Base-by-base conservation (phyloP, 1,139 yeast species). In the Pichia inconspicua region DNA sequence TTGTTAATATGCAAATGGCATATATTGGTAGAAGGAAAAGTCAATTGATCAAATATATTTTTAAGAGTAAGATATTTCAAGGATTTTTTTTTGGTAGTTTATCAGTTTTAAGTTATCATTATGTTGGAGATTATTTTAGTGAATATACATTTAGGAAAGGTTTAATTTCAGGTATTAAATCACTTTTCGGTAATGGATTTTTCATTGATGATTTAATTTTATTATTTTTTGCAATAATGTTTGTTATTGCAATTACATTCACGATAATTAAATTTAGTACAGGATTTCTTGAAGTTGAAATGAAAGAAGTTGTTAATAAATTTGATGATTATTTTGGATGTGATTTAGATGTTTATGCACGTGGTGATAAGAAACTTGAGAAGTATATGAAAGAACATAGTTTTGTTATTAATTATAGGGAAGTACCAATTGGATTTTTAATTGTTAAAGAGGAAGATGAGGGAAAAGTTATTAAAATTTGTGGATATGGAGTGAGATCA, bases 341-440 rank as follows among this genome's bases (percentile, higher is more conserved):
- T 48, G 76, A 82, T 51, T 66, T 84, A 53, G 65, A 59, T 22
- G 66, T 72, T 45, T 79, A 73, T 58, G 72, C 78, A 55, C 41
- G 48, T 10, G 55, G 56, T 40, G 46, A 42, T 36, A 41, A 36
- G 11, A 55, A 54, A 62, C 42, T 41, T 66, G 55, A 54, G 70
- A 53, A 57, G 65, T 53, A 53, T 61, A 49, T 68, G 65, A 74
- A 75, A 27, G 66, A 72, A 15, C 75, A 82, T 55, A 69, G 87
- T 2, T 77, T 74, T 49, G 57, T 82, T 42, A 70, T 83, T 22
- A 61, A 75, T 14, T 84, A 83, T 65, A 75, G 89, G 59, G 77
- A 75, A 27, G 71, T 82, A 2, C 89, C 92, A 25, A 80, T 84
- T 59, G 88, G 88, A 1, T 67, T 80, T 40, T 67, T 75, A 25